phyloP scores from a whole-genome alignment of 2,329 filamentous ascomycete species.

The Aspergillus bombycis region DNA sequence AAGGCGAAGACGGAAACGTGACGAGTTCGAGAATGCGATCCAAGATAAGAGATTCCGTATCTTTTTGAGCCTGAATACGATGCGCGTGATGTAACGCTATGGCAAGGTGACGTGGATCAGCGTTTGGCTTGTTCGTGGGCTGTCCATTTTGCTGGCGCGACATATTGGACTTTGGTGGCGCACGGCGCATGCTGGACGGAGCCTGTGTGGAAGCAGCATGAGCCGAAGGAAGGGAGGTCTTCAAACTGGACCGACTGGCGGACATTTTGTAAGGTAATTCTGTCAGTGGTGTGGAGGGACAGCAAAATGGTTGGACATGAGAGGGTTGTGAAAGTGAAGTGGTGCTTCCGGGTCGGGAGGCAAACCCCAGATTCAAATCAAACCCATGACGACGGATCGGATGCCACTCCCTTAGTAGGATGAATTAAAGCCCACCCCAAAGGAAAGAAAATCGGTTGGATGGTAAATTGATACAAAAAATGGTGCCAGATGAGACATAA shows the following conservation, averaged over 20 bases:
- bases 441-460: neutral
- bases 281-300: neutral
- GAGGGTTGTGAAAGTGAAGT: neutral
- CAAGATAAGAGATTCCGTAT: conserved; percentile 74
- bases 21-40: conserved; percentile 72
- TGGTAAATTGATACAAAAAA: neutral
- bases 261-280: conserved; percentile 15
- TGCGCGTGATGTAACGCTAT: conserved; percentile 81
- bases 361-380: conserved; percentile 4
- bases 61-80: conserved; percentile 80
- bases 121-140: conserved; percentile 38
- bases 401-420: too few relatives aligned
- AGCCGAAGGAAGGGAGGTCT: conserved; percentile 54
- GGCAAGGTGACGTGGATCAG: conserved; percentile 54
- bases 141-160: conserved; percentile 33
- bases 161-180: conserved; percentile 24
- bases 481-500: neutral
- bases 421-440: neutral
- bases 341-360: conserved; percentile 2
- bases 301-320: neutral
- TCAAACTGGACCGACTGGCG: conserved; percentile 60
- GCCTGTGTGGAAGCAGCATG: conserved; percentile 46
- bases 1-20: conserved; percentile 59
- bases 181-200: conserved; percentile 34
- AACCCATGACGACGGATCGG: neutral